Evolutionary conservation across 169 alveolate species (phyloP), one percentile per base, ranked within the genome.

Genomic region (Plasmodium inui): DNA sequence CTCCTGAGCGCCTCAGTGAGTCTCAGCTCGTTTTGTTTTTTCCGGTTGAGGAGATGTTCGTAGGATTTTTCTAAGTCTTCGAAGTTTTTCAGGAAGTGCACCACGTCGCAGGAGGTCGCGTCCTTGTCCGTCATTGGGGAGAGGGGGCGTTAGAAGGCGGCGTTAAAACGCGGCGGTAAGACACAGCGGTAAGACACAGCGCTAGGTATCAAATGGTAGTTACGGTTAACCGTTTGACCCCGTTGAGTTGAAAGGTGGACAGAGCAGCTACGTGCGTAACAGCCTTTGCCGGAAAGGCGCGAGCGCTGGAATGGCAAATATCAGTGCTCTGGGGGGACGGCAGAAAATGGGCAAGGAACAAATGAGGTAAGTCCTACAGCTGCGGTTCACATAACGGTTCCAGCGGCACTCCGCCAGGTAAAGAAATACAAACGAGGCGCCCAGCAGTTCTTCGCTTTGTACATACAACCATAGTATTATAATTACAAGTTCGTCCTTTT

Each of bases 1-100:
- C 57, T 81, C 37, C 57, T 91, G 22, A 72, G 32, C 3, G 84
- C 86, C 44, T 91, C 85, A 44, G 34, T 71, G 50, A 91, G 71
- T 28, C 50, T 91, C 34, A 80, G 55, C 44, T 91, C 95, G 44
- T 46, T 44, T 82, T 81, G 34, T 41, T 91, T 91, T 91, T 91
- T 91, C 83, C 73, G 85, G 55, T 39, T 76, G 72, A 91, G 81
- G n/a, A 91, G 32, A 30, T 81, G 34, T 91, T 81, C 91, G 74
- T 81, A 91, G 34, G 95, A 80, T 46, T 91, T 61, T 41, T 91
- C 95, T 37, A 91, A 91, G 14, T 91, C 84, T 28, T 81, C 44
- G 57, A 82, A 91, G 32, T 83, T 91, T 37, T 81, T 91, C 46
- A 91, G 44, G 74, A 91, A 91, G 81, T 91, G 78, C 34, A 28